Evolutionary conservation across 352 stramenopile species (phyloP).

Genomic region (Phytophthora sojae): DNA sequence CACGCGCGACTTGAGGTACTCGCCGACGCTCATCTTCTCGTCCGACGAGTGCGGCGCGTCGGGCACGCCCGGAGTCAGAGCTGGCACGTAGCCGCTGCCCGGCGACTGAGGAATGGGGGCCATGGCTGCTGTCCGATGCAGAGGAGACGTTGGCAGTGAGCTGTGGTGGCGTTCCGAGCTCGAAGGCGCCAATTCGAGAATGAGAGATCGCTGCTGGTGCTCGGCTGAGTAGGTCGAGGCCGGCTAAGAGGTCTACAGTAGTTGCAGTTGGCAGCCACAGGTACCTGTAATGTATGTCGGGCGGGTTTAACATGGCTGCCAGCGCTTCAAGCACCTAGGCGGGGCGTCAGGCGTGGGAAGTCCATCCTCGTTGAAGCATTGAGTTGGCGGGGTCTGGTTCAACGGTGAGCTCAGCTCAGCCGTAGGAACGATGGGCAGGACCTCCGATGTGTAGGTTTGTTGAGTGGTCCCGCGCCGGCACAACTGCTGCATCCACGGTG

Average conservation of each 20-base stretch:
- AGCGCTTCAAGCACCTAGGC: slow-evolving; percentile 25
- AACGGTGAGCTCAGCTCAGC: slow-evolving; percentile 3
- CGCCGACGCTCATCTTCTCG: slow-evolving; percentile 35
- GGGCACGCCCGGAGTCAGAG: slow-evolving; percentile 27
- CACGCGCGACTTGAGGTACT: slow-evolving; percentile 44
- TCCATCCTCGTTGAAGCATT: slow-evolving; percentile 41
- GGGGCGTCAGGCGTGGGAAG: slow-evolving; percentile 28
- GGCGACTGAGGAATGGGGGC: slow-evolving; percentile 23
- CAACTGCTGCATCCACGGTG: background rate
- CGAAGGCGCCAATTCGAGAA: slow-evolving; percentile 30
- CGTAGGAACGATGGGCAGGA: background rate
- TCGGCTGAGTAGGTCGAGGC: background rate
- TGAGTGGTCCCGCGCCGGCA: background rate
- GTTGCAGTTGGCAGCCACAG: slow-evolving; percentile 11
- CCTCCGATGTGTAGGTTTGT: background rate
- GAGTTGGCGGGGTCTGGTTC: slow-evolving; percentile 3
- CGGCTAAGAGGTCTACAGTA: background rate
- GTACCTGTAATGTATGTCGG: slow-evolving; percentile 4
- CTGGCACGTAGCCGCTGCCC: slow-evolving; percentile 34
- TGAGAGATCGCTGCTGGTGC: slow-evolving; percentile 14
- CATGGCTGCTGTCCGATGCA: slow-evolving; percentile 6
- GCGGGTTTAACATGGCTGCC: slow-evolving; percentile 24
- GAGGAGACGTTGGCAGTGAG: background rate
- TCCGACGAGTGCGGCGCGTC: slow-evolving; percentile 11
- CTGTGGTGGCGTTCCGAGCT: slow-evolving; percentile 14